Evolutionary conservation across 345 rosid genomes (phyloP), one percentile per base, ranked within the genome.

Genomic region (Abelmoschus esculentus): DNA sequence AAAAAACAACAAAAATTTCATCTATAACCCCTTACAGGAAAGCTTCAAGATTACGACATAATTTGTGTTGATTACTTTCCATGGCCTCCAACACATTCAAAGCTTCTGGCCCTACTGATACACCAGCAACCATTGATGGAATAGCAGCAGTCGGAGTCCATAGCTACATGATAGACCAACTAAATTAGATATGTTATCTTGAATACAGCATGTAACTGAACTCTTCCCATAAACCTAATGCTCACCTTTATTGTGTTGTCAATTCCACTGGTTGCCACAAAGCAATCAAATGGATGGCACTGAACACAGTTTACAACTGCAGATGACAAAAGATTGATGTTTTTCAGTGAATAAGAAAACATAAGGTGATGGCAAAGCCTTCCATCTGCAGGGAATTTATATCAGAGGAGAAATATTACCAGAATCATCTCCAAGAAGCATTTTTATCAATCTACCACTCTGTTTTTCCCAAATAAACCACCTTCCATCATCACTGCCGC

Each of bases 401-500:
- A n/a, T 9, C 46, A 14, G 19, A 52, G 62, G 66, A 12, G 61
- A 69, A 63, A 38, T 3, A 69, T 78, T 85, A 95, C 99, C 98
- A 47, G 98, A 83, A 71, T 87, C 93, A 83, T 95, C 99, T 63
- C 97, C 99, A 69, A 79, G 81, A 70, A 95, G 91, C 76, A 90
- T 80, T 82, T 92, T 95, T 71, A 92, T 75, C 74, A 91, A 84
- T 81, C 98, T 90, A 49, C 99, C 99, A 5, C 92, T 90, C 76
- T 59, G 72, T 75, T 91, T 95, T 80, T 90, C 98, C 99, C 99
- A 95, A 77, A 95, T 84, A 86, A 95, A 95, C 96, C 99, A 95
- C 77, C 93, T 83, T 70, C 99, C 96, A 72, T 91, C 98, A 73
- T 95, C 99, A 54, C 98, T 95, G 74, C 96, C 97, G 61, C 97